Conservation (phyloP, 192 early-diverging fungal genomes). For the Coemansia reversa region DNA sequence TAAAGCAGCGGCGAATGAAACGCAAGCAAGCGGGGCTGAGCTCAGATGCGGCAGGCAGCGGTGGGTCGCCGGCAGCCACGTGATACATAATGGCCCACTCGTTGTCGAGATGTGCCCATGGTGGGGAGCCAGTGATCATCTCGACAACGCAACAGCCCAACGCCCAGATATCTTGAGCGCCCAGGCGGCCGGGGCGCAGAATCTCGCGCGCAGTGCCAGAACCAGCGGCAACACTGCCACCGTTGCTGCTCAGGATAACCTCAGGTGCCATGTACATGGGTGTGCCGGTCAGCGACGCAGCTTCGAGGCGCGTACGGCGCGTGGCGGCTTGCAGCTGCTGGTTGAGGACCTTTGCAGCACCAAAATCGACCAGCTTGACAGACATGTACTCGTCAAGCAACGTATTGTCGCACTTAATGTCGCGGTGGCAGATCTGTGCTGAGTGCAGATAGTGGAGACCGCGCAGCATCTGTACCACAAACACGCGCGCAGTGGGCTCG, state of each 20-base stretch:
- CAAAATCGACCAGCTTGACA: slow-evolving; percentile 89
- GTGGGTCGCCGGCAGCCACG: slow-evolving; percentile 73
- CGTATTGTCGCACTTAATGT: slow-evolving; percentile 86
- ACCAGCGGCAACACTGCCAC: slow-evolving; percentile 49
- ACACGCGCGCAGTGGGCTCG: slow-evolving; percentile 68
- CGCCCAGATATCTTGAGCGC: slow-evolving; percentile 90
- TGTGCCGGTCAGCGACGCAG: slow-evolving; percentile 58
- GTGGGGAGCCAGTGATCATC: slow-evolving; percentile 85
- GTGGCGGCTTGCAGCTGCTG: slow-evolving; percentile 58
- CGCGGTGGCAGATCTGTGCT: slow-evolving; percentile 85
- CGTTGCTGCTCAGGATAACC: slow-evolving; percentile 76
- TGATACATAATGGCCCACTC: slow-evolving; percentile 96
- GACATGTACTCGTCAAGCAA: slow-evolving; percentile 73
- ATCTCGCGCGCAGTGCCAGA: slow-evolving; percentile 5
- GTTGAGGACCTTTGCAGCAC: slow-evolving; percentile 83
- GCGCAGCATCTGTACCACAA: slow-evolving; percentile 78
- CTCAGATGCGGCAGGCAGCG: slow-evolving; percentile 69
- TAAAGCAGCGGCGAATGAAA: slow-evolving; percentile 80
- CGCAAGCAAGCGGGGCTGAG: slow-evolving; percentile 67
- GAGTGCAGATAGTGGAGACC: slow-evolving; percentile 84
- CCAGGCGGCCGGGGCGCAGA: slow-evolving; percentile 31
- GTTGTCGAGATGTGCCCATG: slow-evolving; percentile 88
- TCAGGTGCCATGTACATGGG: slow-evolving; percentile 69
- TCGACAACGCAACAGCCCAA: slow-evolving; percentile 88
- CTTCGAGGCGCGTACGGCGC: slow-evolving; percentile 32